These are phyloP conservation scores for Leccinum subrobustum DNA, from an alignment of 1,284 basidiomycete species.

Conservation along the genomic window DNA sequence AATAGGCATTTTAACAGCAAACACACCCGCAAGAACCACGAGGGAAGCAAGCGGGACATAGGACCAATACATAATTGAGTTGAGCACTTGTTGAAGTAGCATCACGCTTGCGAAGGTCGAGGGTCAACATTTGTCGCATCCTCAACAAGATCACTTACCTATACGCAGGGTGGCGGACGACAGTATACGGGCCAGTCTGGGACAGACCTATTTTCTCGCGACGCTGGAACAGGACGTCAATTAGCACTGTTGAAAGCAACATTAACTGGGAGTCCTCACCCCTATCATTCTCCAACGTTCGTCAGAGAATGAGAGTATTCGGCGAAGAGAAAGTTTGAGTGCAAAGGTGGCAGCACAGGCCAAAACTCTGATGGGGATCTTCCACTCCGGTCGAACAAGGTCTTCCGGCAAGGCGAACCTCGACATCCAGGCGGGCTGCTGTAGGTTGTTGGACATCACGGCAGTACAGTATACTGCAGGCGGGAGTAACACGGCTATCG, in stretches of 20 bases:
- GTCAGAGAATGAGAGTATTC: constrained; percentile 18
- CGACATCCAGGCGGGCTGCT: constrained; percentile 35
- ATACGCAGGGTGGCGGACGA: constrained; percentile 37
- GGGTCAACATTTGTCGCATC: neutral
- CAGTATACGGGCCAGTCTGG: constrained; percentile 31
- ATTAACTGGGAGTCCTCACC: constrained; percentile 12
- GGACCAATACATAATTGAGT: constrained; percentile 37
- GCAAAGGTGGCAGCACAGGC: constrained; percentile 27
- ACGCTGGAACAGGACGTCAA: constrained; percentile 16
- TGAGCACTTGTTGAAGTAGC: constrained; percentile 29
- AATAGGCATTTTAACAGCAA: constrained; percentile 35
- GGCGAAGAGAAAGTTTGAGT: constrained; percentile 17
- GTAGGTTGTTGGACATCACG: constrained; percentile 29
- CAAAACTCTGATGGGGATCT: constrained; percentile 21
- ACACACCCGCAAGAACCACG: constrained; percentile 21
- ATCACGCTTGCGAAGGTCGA: constrained; percentile 20
- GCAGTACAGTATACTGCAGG: constrained; percentile 28
- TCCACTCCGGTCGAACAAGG: constrained; percentile 17
- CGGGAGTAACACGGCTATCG: constrained; percentile 20
- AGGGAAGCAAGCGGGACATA: constrained; percentile 34
- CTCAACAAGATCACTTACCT: constrained; percentile 17
- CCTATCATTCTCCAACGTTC: constrained; percentile 32
- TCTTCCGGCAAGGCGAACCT: constrained; percentile 27
- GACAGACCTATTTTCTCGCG: constrained; percentile 32
- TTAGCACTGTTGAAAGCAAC: neutral